A percentile compares a stretch with the other conserved stretches of the same genome.
Evolutionary conservation across 805 yeast genomes (phyloP).

Genomic region (Wickerhamiella domercqiae): DNA sequence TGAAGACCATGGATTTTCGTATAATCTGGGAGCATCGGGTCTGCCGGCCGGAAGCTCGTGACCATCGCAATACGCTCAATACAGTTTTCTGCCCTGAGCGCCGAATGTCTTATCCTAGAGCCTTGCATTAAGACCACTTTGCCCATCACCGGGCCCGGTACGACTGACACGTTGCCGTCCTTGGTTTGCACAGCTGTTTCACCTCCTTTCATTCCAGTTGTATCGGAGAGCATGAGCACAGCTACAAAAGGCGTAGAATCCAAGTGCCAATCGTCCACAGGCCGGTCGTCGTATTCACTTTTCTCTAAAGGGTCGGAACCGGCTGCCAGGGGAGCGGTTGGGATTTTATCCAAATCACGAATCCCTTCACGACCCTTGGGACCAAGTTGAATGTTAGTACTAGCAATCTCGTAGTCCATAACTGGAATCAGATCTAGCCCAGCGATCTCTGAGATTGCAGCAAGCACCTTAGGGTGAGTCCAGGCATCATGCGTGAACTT

Average conservation of each 20-base stretch:
- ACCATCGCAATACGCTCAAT: constrained; percentile 24
- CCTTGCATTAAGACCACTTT: constrained; percentile 37
- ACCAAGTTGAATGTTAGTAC: constrained; percentile 29
- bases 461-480: constrained; percentile 42
- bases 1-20: constrained; percentile 19
- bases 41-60: constrained; percentile 21
- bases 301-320: constrained; percentile 4
- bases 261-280: constrained; percentile 47
- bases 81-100: constrained; percentile 30
- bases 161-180: constrained; percentile 16
- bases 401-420: constrained; percentile 46
- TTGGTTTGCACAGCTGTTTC: constrained; percentile 35
- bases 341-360: constrained; percentile 4
- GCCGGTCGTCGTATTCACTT: constrained; percentile 17
- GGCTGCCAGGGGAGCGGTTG: constrained; percentile 5
- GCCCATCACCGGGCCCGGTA: constrained; percentile 32
- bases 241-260: constrained; percentile 54
- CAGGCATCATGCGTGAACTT: constrained; percentile 44
- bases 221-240: constrained; percentile 49
- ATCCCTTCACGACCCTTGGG: constrained; percentile 7
- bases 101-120: constrained; percentile 32
- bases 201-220: constrained; percentile 44
- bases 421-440: constrained; percentile 39
- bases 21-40: constrained; percentile 16
- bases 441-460: constrained; percentile 41